Evolutionary conservation across 202 grass and related monocot species (phyloP), one percentile per base, ranked within the genome.

Genomic region (Setaria italica): DNA sequence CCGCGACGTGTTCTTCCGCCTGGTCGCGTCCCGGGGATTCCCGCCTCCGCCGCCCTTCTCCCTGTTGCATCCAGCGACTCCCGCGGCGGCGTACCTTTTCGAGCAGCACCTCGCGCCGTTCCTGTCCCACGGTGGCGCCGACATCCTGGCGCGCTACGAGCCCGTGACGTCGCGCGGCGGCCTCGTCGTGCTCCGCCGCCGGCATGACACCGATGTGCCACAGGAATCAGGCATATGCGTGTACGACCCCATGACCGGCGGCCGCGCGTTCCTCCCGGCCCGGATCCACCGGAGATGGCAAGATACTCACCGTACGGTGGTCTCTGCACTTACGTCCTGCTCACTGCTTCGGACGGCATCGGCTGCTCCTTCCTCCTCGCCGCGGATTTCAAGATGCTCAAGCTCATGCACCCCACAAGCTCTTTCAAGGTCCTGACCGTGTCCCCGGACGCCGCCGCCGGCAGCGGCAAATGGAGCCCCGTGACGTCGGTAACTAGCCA

Each of bases 271-370:
- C 59, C 21, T 62, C 21, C 59, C 25, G 25, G 10, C 21, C 59
- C 25, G 25, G 10, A 62, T 1, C 59, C 59, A 3, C 59, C 59
- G 59, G 21, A 62, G 59, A 62, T 62, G 59, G 25, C 11, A n/a
- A 11, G 2, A 5, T 6, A 1, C 51, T 55, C 51, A 2, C 16
- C 51, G 17, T 0, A n/a, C 55, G 6, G 0, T 2, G 17, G 3
- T 9, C 9, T 4, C 19, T n/a, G 0, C 19, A 10, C 56, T 5
- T 65, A 50, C 14, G 29, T 51, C 9, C 4, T 64, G 15, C 76
- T 79, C 15, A 79, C 77, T 0, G 77, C 77, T 5, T 58, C 43
- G 0, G 77, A 79, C 43, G 59, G 43, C 77, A 64, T 64, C 58
- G 14, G 9, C 21, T 0, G 29, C 76, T 11, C 56, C 37, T 62